Evolutionary conservation across 805 yeast species (phyloP).

Genomic region (Lachancea kluyveri): DNA sequence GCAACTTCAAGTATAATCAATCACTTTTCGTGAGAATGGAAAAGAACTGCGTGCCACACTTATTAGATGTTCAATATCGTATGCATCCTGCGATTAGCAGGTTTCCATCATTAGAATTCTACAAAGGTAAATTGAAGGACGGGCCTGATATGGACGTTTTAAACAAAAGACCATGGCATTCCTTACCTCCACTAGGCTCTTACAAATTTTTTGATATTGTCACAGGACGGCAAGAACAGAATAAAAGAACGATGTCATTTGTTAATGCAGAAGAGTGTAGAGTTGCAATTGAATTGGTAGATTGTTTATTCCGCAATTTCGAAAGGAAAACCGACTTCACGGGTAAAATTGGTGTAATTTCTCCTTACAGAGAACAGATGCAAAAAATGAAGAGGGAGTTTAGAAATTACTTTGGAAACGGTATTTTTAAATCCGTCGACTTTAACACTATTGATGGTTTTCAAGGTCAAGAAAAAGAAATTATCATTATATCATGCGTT

Average conservation of each 20-base stretch:
- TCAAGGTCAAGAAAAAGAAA: slow-evolving; percentile 96
- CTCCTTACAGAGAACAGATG: slow-evolving; percentile 92
- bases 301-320: slow-evolving; percentile 42
- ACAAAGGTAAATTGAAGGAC: slow-evolving; percentile 62
- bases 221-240: slow-evolving; percentile 60
- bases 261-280: slow-evolving; percentile 66
- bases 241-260: slow-evolving; percentile 59
- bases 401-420: slow-evolving; percentile 50
- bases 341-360: slow-evolving; percentile 81
- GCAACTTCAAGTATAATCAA: slow-evolving; percentile 75
- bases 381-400: slow-evolving; percentile 52
- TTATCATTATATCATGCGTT: slow-evolving; percentile 91
- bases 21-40: slow-evolving; percentile 94
- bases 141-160: slow-evolving; percentile 64
- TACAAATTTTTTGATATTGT: slow-evolving; percentile 70
- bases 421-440: slow-evolving; percentile 61
- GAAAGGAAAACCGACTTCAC: slow-evolving; percentile 45
- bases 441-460: slow-evolving; percentile 97
- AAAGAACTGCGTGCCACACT: slow-evolving; percentile 49
- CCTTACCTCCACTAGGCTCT: slow-evolving; percentile 50
- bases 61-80: slow-evolving; percentile 89
- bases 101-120: slow-evolving; percentile 84
- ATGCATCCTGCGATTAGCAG: slow-evolving; percentile 91
- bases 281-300: slow-evolving; percentile 63
- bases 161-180: slow-evolving; percentile 75